These are phyloP conservation scores for Pseudoturritis turrita DNA, from an alignment of 345 rosid species.

Conservation along the genomic window DNA sequence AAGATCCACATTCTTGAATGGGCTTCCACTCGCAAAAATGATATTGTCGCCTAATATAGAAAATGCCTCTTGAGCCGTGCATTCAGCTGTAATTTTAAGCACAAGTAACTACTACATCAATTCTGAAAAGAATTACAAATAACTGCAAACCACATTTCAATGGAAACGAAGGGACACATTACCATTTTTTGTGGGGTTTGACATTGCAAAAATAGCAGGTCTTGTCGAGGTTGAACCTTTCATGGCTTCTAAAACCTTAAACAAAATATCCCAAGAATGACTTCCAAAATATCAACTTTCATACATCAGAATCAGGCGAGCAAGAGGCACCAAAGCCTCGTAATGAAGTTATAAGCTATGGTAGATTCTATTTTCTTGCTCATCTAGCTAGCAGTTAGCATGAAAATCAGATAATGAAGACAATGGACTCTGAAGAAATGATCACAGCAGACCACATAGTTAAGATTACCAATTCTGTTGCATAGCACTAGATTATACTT, in stretches of 20 bases:
- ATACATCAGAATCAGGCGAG: conserved; percentile 4
- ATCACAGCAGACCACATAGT: neutral
- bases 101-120: neutral
- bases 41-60: conserved; percentile 83
- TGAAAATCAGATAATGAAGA: neutral
- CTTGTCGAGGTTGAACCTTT: conserved; percentile 90
- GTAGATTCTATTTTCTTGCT: neutral
- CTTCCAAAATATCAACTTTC: neutral
- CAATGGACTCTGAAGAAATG: neutral
- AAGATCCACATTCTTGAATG: conserved; percentile 77
- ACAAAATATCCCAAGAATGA: conserved; percentile 20
- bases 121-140: neutral
- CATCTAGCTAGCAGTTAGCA: conserved; percentile 7
- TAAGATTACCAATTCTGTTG: neutral
- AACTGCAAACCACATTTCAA: neutral
- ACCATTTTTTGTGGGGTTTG: conserved; percentile 97
- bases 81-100: conserved; percentile 61
- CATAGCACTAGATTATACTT: conserved; percentile 1
- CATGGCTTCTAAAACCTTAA: conserved; percentile 91
- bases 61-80: conserved; percentile 94
- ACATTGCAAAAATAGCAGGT: conserved; percentile 98
- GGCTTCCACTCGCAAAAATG: conserved; percentile 98
- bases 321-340: conserved; percentile 6
- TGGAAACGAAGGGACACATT: conserved; percentile 4
- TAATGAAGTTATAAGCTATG: neutral